Conservation (phyloP, 805 yeast species). For the Hanseniaspora occidentalis region DNA sequence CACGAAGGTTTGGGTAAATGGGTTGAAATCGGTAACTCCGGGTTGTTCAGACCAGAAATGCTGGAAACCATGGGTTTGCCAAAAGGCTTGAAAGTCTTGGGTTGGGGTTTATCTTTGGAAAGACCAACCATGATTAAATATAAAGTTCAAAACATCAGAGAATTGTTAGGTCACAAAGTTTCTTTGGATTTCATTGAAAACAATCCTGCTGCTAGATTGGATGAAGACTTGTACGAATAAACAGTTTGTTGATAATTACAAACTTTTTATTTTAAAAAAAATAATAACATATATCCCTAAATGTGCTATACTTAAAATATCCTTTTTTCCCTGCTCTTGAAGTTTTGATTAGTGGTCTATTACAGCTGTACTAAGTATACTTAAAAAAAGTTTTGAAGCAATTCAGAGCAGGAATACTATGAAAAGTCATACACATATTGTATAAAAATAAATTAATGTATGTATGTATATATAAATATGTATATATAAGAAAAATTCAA, state of each 20-base stretch:
- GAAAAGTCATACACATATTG: too few relatives aligned
- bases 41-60: constrained; percentile 99
- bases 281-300: neutral
- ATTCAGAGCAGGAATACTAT: too few relatives aligned
- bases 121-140: constrained; percentile 99
- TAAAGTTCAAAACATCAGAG: constrained; percentile 91
- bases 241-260: neutral
- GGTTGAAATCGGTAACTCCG: constrained; percentile 99
- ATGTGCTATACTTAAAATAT: neutral
- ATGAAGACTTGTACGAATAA: constrained; percentile 45
- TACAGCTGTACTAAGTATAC: neutral
- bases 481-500: too few relatives aligned
- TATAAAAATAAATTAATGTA: too few relatives aligned
- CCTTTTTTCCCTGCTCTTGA: too few relatives aligned
- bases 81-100: constrained; percentile 81
- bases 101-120: constrained; percentile 95
- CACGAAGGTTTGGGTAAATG: constrained; percentile 89
- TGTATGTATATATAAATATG: too few relatives aligned
- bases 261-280: neutral
- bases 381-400: too few relatives aligned
- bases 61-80: constrained; percentile 97
- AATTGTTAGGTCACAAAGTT: constrained; percentile 93
- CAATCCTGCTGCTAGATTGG: constrained; percentile 96
- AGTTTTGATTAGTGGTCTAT: neutral
- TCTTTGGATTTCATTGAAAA: constrained; percentile 86